Evolutionary conservation across 2,329 filamentous ascomycete species (phyloP).

Genomic region (Stemphylium beticola): DNA sequence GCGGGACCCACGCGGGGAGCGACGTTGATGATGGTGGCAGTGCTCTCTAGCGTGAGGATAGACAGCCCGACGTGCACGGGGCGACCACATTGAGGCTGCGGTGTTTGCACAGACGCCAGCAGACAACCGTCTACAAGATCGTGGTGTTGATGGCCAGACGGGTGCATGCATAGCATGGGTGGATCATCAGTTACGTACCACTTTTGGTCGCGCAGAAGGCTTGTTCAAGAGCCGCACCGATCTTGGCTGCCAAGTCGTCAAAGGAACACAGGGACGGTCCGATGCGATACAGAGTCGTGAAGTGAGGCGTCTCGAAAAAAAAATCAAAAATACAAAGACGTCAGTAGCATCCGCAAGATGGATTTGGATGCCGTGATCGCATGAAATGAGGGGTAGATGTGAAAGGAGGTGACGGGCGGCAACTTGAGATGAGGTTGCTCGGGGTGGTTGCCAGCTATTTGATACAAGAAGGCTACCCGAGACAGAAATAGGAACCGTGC

Average conservation of each 20-base stretch:
- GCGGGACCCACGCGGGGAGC: conserved; percentile 31
- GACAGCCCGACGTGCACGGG: conserved; percentile 18
- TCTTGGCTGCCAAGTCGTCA: conserved; percentile 38
- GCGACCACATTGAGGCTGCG: conserved; percentile 13
- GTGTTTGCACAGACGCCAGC: conserved; percentile 10
- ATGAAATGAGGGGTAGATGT: neutral
- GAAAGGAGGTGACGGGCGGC: neutral
- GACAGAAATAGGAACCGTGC: conserved; percentile 9
- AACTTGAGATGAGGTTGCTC: neutral
- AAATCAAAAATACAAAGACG: too few relatives aligned
- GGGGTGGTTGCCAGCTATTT: conserved; percentile 6
- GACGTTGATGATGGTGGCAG: conserved; percentile 29
- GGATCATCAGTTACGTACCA: conserved; percentile 34
- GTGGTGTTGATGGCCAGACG: neutral
- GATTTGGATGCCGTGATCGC: too few relatives aligned
- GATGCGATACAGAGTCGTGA: neutral
- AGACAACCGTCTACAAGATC: conserved; percentile 5
- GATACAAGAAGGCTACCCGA: conserved; percentile 11
- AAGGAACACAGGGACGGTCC: conserved; percentile 21
- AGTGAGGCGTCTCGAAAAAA: neutral
- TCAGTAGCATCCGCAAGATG: too few relatives aligned
- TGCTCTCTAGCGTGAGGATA: conserved; percentile 26
- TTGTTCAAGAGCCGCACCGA: conserved; percentile 30
- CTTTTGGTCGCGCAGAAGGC: conserved; percentile 30
- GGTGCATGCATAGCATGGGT: conserved; percentile 1